Evolutionary conservation across 257 asterid species (phyloP), one percentile per base, ranked within the genome.

Genomic region (Cordia subcordata): DNA sequence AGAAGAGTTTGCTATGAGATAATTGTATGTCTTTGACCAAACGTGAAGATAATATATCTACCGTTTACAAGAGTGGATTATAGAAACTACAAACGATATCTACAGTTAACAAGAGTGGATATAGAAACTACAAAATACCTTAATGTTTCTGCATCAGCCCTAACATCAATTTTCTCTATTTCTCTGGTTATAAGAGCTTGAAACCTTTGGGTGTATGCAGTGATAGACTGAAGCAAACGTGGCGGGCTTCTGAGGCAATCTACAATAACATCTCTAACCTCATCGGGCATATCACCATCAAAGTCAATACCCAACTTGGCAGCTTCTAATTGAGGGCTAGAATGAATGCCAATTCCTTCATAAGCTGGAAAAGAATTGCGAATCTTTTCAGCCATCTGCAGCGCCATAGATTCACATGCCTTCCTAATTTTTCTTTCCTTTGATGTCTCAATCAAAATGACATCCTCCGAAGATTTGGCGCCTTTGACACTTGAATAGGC

Each of bases 91-190:
- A 27, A 27, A 27, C 6, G 35, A 27, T 18, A 19, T 15, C 35
- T 49, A 19, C 44, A 21, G 18, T 60, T 18, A 49, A 19, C 27
- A 49, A 49, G 17, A 71, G 42, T 18, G 18, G 5, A 13, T 49
- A 15, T 32, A 37, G 20, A 57, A n/a, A 66, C 53, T 52, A 67
- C 42, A 51, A 61, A 13, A 53, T 75, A 89, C 99, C 97, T 89
- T 70, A 93, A 73, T 61, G 86, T 85, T 75, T 93, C 99, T 65
- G 97, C 99, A 80, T 93, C 99, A 71, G 90, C 95, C 79, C 96
- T 80, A 51, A 85, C 82, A 66, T 93, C 96, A 65, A 81, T 80
- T 70, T 85, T 86, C 64, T 89, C 97, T 55, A 76, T 85, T 76
- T 93, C 99, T 66, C 75, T 79, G 55, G 76, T 57, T 64, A 93